Percentiles rank a stretch among this genome's conserved stretches.
Conservation (phyloP, 305 asterid genomes). For the Rubia tinctorum region DNA sequence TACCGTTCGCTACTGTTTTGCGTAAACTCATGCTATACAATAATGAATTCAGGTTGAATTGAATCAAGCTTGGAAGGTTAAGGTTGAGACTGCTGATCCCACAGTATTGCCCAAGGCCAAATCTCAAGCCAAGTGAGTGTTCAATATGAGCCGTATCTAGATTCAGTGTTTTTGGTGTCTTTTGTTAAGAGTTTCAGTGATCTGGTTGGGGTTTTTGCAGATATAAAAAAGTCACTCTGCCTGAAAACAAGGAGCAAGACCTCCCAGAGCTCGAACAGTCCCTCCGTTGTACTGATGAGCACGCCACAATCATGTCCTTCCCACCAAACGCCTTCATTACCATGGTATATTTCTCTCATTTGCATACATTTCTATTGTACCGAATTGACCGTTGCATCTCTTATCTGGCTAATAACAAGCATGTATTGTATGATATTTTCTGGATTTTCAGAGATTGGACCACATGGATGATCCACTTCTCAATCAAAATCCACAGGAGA, state of each 20-base stretch:
- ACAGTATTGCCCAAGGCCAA: conserved; percentile 70
- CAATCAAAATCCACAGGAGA: conserved; percentile 37
- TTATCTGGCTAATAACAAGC: neutral
- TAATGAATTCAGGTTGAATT: conserved; percentile 59
- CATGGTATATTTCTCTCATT: conserved; percentile 41
- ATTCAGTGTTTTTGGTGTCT: neutral
- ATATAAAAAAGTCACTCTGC: conserved; percentile 56
- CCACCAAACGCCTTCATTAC: conserved; percentile 54
- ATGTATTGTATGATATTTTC: neutral
- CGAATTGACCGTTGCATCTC: neutral
- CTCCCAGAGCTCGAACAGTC: conserved; percentile 54
- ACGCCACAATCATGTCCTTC: conserved; percentile 50
- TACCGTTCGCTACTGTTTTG: neutral
- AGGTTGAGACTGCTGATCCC: conserved; percentile 51
- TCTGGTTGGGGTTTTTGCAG: conserved; percentile 29
- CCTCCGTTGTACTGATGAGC: conserved; percentile 35
- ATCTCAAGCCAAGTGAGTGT: conserved; percentile 73
- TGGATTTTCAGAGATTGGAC: conserved; percentile 61
- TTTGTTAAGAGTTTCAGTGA: conserved; percentile 3
- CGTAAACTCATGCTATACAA: neutral
- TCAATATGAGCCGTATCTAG: neutral
- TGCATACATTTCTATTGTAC: neutral
- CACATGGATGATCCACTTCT: conserved; percentile 48
- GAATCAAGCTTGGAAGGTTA: conserved; percentile 88
- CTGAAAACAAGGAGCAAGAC: conserved; percentile 54